Percentiles rank a stretch among this genome's conserved stretches.
Evolutionary conservation across 1,139 yeast species (phyloP).

Genomic region (Williopsis jadinii): DNA sequence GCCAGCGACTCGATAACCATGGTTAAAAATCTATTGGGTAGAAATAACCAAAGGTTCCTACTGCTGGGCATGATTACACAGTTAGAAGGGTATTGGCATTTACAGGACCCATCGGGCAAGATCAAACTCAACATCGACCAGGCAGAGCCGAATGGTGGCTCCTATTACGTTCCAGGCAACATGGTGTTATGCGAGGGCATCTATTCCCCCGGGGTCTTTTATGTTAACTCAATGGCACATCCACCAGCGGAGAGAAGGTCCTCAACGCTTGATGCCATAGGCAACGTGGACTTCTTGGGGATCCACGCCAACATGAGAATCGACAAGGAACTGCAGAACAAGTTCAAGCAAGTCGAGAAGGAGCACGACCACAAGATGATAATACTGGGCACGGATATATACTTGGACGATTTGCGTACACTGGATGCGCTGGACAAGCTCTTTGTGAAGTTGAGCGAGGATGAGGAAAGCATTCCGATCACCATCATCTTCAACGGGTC

Average conservation of each 20-base stretch:
- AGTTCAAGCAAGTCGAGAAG: constrained; percentile 50
- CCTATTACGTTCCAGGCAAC: constrained; percentile 74
- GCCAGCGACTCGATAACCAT: constrained; percentile 53
- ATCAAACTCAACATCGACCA: constrained; percentile 60
- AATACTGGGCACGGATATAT: constrained; percentile 68
- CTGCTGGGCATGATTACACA: constrained; percentile 69
- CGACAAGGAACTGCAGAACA: constrained; percentile 50
- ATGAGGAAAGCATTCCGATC: constrained; percentile 39
- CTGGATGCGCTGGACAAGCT: constrained; percentile 58
- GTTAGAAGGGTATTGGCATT: constrained; percentile 60
- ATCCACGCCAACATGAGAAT: constrained; percentile 50
- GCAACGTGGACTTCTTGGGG: constrained; percentile 75
- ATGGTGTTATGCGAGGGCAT: constrained; percentile 81
- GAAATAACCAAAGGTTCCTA: constrained; percentile 70
- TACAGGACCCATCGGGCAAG: constrained; percentile 78
- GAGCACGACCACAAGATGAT: constrained; percentile 55
- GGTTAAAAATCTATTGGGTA: constrained; percentile 78
- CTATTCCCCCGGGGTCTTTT: constrained; percentile 61
- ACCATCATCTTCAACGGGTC: constrained; percentile 63
- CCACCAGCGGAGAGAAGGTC: constrained; percentile 84
- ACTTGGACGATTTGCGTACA: constrained; percentile 50
- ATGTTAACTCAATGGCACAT: constrained; percentile 72
- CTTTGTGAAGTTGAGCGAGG: constrained; percentile 42
- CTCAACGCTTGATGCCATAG: constrained; percentile 59
- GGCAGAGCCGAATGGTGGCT: constrained; percentile 56